Percentiles rank a stretch among this genome's conserved stretches.
These are phyloP conservation scores for Calycina marina DNA, from an alignment of 2,329 filamentous ascomycete genomes.

Conservation along the genomic window DNA sequence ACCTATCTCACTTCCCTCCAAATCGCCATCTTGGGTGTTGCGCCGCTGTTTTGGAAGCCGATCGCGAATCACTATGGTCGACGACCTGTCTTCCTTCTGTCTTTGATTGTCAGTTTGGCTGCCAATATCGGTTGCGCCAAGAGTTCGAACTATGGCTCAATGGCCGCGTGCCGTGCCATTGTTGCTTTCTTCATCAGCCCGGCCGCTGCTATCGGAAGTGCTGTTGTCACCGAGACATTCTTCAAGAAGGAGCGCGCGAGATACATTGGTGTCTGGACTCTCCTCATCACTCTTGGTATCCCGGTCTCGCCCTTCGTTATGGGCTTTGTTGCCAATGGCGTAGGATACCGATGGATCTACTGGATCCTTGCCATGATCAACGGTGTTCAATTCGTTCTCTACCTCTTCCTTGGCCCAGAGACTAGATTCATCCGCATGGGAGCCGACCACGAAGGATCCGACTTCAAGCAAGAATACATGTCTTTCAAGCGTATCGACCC, in stretches of 20 bases:
- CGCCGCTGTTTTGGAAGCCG: constrained; percentile 37
- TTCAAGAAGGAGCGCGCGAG: constrained; percentile 36
- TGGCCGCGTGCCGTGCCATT: constrained; percentile 32
- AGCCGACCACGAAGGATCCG: constrained; percentile 5
- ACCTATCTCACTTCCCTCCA: constrained; percentile 36
- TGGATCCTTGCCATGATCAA: constrained; percentile 42
- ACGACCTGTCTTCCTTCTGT: constrained; percentile 33
- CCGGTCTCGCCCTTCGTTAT: constrained; percentile 19
- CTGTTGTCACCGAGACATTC: constrained; percentile 39
- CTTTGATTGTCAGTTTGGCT: constrained; percentile 28
- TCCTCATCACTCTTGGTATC: constrained; percentile 11
- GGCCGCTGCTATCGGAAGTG: constrained; percentile 36
- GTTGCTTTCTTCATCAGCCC: constrained; percentile 39
- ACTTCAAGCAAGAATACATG: constrained; percentile 22
- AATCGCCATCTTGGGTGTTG: constrained; percentile 35
- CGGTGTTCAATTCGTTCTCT: constrained; percentile 38
- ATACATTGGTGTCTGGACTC: constrained; percentile 41
- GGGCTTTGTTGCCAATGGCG: constrained; percentile 29
- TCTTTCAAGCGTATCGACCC: constrained; percentile 36
- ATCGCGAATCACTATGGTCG: constrained; percentile 35
- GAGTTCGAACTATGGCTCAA: constrained; percentile 30
- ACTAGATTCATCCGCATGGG: constrained; percentile 33
- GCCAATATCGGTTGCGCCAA: constrained; percentile 38
- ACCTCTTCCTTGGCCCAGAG: constrained; percentile 39
- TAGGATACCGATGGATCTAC: constrained; percentile 39